Conservation (phyloP, 2,329 filamentous ascomycete species). For the Coleophoma crateriformis region DNA sequence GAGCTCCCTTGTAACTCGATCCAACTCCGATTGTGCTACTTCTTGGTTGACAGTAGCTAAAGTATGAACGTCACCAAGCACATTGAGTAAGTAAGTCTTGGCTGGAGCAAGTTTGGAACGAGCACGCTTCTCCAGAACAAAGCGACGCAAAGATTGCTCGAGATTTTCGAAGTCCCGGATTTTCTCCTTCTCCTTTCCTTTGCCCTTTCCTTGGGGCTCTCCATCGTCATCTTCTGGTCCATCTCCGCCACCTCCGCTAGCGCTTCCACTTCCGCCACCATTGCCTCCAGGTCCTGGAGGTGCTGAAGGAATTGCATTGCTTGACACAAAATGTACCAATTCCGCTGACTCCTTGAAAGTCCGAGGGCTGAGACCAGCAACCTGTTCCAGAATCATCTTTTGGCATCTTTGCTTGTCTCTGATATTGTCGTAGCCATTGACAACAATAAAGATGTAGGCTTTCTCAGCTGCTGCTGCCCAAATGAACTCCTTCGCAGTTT, state of each 20-base stretch:
- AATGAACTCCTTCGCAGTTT: slow-evolving; percentile 97
- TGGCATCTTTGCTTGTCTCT: slow-evolving; percentile 86
- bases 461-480: slow-evolving; percentile 94
- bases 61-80: slow-evolving; percentile 79
- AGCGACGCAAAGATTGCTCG: slow-evolving; percentile 82
- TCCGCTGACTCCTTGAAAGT: slow-evolving; percentile 91
- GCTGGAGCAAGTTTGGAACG: slow-evolving; percentile 93
- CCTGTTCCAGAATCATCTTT: slow-evolving; percentile 88
- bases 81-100: slow-evolving; percentile 90
- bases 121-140: slow-evolving; percentile 92
- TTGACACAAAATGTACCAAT: slow-evolving; percentile 95
- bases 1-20: slow-evolving; percentile 76
- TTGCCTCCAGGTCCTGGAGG: slow-evolving; percentile 48
- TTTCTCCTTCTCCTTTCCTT: slow-evolving; percentile 85
- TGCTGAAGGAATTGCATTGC: slow-evolving; percentile 78
- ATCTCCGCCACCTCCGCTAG: slow-evolving; percentile 44
- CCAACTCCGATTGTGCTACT: slow-evolving; percentile 77
- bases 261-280: slow-evolving; percentile 47
- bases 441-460: slow-evolving; percentile 97
- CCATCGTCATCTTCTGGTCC: slow-evolving; percentile 40
- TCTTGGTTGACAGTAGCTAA: slow-evolving; percentile 84
- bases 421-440: slow-evolving; percentile 95
- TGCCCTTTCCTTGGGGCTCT: slow-evolving; percentile 56
- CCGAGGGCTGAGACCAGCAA: slow-evolving; percentile 78
- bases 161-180: slow-evolving; percentile 84